These are phyloP conservation scores for Aureobasidium mangrovei DNA, from an alignment of 2,329 filamentous ascomycete genomes.

Conservation along the genomic window DNA sequence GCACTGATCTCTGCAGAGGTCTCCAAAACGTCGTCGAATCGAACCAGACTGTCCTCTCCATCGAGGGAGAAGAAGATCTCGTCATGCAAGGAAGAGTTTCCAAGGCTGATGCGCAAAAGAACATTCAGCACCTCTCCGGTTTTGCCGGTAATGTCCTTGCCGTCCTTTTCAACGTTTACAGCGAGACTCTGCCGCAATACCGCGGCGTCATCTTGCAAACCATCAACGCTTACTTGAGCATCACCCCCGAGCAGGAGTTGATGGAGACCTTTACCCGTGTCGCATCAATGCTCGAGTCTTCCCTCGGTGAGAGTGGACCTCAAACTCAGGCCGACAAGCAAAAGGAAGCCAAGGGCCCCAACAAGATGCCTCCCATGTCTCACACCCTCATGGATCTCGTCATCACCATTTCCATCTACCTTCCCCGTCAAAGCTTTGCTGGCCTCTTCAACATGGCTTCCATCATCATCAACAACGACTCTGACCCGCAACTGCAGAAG, in stretches of 20 bases:
- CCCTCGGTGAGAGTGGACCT: constrained; percentile 51
- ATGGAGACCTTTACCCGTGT: constrained; percentile 84
- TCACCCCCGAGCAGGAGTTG: constrained; percentile 55
- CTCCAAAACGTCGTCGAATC: constrained; percentile 85
- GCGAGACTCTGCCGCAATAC: constrained; percentile 86
- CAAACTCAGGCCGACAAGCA: constrained; percentile 55
- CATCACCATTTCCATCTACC: constrained; percentile 89
- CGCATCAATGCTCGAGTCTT: constrained; percentile 68
- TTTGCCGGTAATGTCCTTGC: constrained; percentile 86
- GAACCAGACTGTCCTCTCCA: constrained; percentile 68
- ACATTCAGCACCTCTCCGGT: constrained; percentile 67
- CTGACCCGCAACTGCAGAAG: constrained; percentile 91
- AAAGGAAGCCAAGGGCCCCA: constrained; percentile 37
- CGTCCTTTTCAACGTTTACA: constrained; percentile 98
- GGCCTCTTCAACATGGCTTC: constrained; percentile 80
- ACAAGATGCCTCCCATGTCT: constrained; percentile 79
- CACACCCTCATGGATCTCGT: constrained; percentile 96
- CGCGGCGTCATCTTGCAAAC: constrained; percentile 85
- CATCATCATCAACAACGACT: constrained; percentile 68
- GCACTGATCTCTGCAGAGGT: constrained; percentile 77
- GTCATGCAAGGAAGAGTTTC: constrained; percentile 70
- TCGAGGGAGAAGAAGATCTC: constrained; percentile 62
- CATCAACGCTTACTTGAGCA: constrained; percentile 88
- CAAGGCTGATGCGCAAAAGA: constrained; percentile 65
- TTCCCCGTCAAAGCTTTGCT: constrained; percentile 77